Evolutionary conservation across 805 yeast genomes (phyloP).

Genomic region (Candida easanensis): DNA sequence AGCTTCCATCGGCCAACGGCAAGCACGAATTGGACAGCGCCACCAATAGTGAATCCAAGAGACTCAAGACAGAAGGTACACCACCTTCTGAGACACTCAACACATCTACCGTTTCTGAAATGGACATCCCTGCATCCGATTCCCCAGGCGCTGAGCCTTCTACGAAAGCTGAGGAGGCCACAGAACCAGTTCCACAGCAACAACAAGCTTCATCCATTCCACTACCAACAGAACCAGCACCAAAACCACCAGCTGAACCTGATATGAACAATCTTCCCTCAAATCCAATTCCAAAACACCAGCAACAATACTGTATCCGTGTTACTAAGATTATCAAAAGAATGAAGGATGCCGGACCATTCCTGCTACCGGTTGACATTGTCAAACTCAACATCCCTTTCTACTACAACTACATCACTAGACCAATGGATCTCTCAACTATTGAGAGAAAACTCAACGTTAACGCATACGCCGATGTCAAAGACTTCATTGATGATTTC

Average conservation of each 20-base stretch:
- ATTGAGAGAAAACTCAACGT: conserved; percentile 75
- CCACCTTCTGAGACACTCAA: no score
- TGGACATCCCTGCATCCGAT: conserved; percentile 1
- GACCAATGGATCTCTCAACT: conserved; percentile 93
- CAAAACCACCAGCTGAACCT: conserved; percentile 71
- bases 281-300: conserved; percentile 77
- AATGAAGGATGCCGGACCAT: conserved; percentile 89
- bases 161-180: neutral
- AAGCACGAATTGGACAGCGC: conserved; percentile 14
- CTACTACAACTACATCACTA: conserved; percentile 75
- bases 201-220: conserved; percentile 7
- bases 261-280: conserved; percentile 67
- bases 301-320: conserved; percentile 72
- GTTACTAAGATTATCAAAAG: conserved; percentile 84
- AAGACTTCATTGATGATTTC: conserved; percentile 72
- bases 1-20: neutral
- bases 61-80: conserved; percentile 10
- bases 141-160: no score
- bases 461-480: conserved; percentile 70
- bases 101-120: neutral
- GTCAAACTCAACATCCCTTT: conserved; percentile 86
- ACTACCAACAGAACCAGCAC: conserved; percentile 53
- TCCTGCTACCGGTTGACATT: conserved; percentile 85
- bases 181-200: conserved; percentile 4
- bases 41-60: conserved; percentile 8